Conservation (phyloP, 2,329 filamentous ascomycete genomes). For the Dothidotthia symphoricarpi region DNA sequence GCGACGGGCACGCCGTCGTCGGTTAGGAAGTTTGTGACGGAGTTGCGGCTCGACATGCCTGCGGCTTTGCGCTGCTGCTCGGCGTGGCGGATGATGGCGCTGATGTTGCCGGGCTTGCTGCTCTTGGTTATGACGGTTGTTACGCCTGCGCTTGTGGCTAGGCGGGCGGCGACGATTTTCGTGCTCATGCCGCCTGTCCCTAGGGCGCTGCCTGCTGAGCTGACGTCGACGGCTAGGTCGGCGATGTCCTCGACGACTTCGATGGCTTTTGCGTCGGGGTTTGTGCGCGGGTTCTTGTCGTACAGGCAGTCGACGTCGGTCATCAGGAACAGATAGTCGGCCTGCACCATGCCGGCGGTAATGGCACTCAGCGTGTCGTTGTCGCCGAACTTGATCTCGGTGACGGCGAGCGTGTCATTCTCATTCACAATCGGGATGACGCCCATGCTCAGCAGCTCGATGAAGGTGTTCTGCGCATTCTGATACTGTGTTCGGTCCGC, state of each 20-base stretch:
- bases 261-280: slow-evolving; percentile 84
- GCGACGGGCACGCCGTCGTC: slow-evolving; percentile 26
- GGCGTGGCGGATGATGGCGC: slow-evolving; percentile 78
- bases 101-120: slow-evolving; percentile 89
- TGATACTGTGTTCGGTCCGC: slow-evolving; percentile 92
- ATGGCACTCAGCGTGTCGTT: slow-evolving; percentile 97
- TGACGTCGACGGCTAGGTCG: slow-evolving; percentile 81
- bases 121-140: slow-evolving; percentile 94
- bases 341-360: slow-evolving; percentile 94
- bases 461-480: slow-evolving; percentile 94
- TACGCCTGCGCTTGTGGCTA: slow-evolving; percentile 91
- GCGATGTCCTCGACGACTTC: slow-evolving; percentile 89
- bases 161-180: slow-evolving; percentile 88
- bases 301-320: slow-evolving; percentile 98
- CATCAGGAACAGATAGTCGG: slow-evolving; percentile 96
- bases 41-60: slow-evolving; percentile 29
- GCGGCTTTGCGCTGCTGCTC: slow-evolving; percentile 57
- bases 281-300: slow-evolving; percentile 85
- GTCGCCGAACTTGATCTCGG: slow-evolving; percentile 99
- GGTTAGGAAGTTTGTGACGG: slow-evolving; percentile 28
- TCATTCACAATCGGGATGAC: slow-evolving; percentile 99
- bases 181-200: slow-evolving; percentile 97
- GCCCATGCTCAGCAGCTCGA: slow-evolving; percentile 85
- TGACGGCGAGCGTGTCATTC: slow-evolving; percentile 94
- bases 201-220: slow-evolving; percentile 79